Conservation (phyloP, 2,329 filamentous ascomycete species). For the Neonectria faginata region DNA sequence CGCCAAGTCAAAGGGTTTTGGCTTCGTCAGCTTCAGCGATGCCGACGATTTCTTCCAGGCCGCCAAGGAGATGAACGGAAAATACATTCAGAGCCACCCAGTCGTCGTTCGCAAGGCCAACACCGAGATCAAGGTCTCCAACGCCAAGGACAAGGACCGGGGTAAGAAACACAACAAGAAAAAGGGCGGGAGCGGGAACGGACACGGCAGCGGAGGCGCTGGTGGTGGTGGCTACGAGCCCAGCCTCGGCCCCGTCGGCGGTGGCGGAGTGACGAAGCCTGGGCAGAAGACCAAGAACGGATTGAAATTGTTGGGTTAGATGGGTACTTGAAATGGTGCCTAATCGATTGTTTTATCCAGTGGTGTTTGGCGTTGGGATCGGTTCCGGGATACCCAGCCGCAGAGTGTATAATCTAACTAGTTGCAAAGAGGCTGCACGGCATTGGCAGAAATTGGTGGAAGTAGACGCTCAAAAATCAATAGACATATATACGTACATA, state of each 20-base stretch:
- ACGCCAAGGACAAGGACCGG: conserved; percentile 70
- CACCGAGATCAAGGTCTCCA: conserved; percentile 86
- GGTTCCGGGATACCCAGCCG: conserved; percentile 23
- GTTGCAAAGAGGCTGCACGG: conserved; percentile 14
- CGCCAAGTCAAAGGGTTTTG: conserved; percentile 95
- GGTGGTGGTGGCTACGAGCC: conserved; percentile 59
- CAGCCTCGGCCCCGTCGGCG: conserved; percentile 61
- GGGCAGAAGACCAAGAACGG: conserved; percentile 77
- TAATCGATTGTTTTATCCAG: conserved; percentile 6
- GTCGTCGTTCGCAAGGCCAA: conserved; percentile 88
- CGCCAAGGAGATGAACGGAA: conserved; percentile 97
- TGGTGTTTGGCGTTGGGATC: conserved; percentile 40
- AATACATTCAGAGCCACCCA: conserved; percentile 98
- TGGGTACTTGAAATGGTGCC: not conserved
- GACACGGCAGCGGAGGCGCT: conserved; percentile 44
- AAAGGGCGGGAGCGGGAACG: conserved; percentile 45
- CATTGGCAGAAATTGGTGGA: conserved; percentile 8
- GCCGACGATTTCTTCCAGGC: conserved; percentile 97
- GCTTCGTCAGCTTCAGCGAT: conserved; percentile 95
- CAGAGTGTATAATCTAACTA: conserved; percentile 11
- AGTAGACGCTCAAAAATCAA: conserved; percentile 4
- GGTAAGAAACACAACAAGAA: conserved; percentile 52
- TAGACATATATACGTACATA: not conserved
- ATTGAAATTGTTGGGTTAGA: conserved; percentile 68
- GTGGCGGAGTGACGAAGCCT: conserved; percentile 69